Evolutionary conservation across 805 yeast genomes (phyloP), one percentile per base, ranked within the genome.

Genomic region (Barnettozyma pratensis): DNA sequence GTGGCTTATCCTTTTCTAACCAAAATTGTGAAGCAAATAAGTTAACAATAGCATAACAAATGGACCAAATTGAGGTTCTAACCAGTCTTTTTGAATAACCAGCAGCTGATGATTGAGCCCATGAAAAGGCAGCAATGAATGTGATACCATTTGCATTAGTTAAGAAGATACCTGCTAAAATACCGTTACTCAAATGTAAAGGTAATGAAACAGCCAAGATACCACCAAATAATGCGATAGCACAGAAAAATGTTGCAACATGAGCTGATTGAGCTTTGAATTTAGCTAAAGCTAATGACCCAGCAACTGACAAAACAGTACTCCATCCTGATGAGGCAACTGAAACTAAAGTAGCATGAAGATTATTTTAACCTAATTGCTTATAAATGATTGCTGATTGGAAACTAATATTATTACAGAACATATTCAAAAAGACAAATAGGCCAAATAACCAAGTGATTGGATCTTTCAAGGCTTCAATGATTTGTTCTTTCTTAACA

Each of bases 21-120:
- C 79, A 77, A 35, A 76, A 57, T 54, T 76, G 81, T 4, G 81
- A 76, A 7, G 77, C 70, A 32, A 75, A 64, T 34, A 76, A 61
- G 53, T 76, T 76, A 6, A 71, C 64, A 37, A 74, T 53, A 37
- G 71, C 64, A 54, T 76, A 77, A 0, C 64, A 59, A 5, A 66
- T 55, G 63, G 70, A 66, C 49, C 64, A 62, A 54, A 72, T 54
- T 19, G 66, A 66, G 30, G 67, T 71, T 57, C 76, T 67, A 7
- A 67, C 63, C 8, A 72, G 50, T 48, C 69, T 66, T 59, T 77
- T 76, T 5, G 80, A 70, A 54, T 73, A 67, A 37, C 77, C 77
- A 7, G 78, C 68, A 37, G 55, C 46, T 4, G 56, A 44, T 5
- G 60, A 50, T 35, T 53, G 57, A 4, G 51, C 25, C 56, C 57